phyloP scores from a whole-genome alignment of 1,284 basidiomycete species.

The Vanrija humicola region DNA sequence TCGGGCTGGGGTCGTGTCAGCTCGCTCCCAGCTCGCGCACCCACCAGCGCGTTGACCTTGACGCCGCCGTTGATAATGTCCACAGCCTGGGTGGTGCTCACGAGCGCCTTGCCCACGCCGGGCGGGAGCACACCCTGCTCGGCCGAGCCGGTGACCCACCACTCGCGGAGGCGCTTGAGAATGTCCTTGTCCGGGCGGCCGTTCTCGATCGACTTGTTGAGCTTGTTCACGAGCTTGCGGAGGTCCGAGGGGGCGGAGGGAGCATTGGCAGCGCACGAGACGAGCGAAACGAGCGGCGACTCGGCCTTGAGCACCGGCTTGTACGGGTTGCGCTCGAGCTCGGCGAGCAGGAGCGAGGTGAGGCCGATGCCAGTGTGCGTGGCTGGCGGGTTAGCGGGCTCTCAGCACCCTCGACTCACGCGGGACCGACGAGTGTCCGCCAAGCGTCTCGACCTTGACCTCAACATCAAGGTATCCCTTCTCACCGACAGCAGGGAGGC shows the following conservation, averaged over 20 bases:
- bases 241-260: constrained; percentile 23
- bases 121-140: constrained; percentile 19
- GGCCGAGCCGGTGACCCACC: constrained; percentile 20
- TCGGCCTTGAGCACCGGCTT: constrained; percentile 24
- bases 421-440: constrained; percentile 65
- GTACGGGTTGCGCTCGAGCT: constrained; percentile 41
- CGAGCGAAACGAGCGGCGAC: constrained; percentile 25
- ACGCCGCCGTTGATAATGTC: constrained; percentile 43
- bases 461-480: constrained; percentile 63
- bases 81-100: constrained; percentile 43
- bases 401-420: constrained; percentile 38
- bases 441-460: constrained; percentile 57
- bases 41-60: constrained; percentile 41
- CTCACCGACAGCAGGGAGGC: constrained; percentile 58
- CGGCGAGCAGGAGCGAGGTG: constrained; percentile 38
- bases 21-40: neutral
- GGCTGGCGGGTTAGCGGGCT: constrained; percentile 12
- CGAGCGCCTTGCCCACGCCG: constrained; percentile 29
- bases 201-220: constrained; percentile 20
- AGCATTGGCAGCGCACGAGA: constrained; percentile 34
- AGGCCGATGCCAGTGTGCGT: constrained; percentile 46
- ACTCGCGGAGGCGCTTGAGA: constrained; percentile 29
- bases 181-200: constrained; percentile 32
- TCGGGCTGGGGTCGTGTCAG: constrained; percentile 24
- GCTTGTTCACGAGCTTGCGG: constrained; percentile 20